Base-by-base conservation (phyloP, 257 asterid species). In the Solanum clarkiae region DNA sequence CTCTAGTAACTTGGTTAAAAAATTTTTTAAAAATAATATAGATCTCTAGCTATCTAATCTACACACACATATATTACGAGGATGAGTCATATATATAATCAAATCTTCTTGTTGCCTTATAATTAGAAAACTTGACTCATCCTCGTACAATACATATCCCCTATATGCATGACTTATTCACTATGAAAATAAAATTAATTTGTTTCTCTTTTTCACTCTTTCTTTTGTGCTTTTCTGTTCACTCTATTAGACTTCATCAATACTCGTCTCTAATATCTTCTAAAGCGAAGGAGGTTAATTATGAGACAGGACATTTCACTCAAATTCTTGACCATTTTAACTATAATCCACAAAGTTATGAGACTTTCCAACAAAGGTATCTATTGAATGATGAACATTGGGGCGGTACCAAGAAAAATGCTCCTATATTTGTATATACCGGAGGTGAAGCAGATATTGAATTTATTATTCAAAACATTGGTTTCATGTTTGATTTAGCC, bases 371-470 rank as follows among this genome's bases (percentile, higher is more conserved):
- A 86, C 98, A 95, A 32, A 88, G 98, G 71, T 95, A 93, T 79
- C 66, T 95, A 70, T 87, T 94, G 86, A 91, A 92, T 47, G 79
- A 86, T 84, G 82, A 69, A 6, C 55, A 91, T 86, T 95, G 98
- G 98, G 98, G 94, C 62, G 99, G 98, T 53, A 86, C 92, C 20
- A 63, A 82, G 0, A 80, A 36, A 22, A 93, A 90, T 56, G 90
- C 94, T 4, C 99, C 99, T 1, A 93, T 95, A 91, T 95, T 95
- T 83, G 95, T 95, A 79, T 94, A 93, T 91, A 94, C 94, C 0
- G 98, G 99, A 20, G 94, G 94, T 79, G 99, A 95, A 91, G 98
- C 98, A 29, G 91, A 93, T 60, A 90, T 94, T 80, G 99, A 94
- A 84, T 95, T 98, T 97, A 94, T 95, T 29, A 90, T 98, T 20